phyloP scores from a whole-genome alignment of 371 early-diverging fungal genomes.

The Lichtheimia ornata region DNA sequence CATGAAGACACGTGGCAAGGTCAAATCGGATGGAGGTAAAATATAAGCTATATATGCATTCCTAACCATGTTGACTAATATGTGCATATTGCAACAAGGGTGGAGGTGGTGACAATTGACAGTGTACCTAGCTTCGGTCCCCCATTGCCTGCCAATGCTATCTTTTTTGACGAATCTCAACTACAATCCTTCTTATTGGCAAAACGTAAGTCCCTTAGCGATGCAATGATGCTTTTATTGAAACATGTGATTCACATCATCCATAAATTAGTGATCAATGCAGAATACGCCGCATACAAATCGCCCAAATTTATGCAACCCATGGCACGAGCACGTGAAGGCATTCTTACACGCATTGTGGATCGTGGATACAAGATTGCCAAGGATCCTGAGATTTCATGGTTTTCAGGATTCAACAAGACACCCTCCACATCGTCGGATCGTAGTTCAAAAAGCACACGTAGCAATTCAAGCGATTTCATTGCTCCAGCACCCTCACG shows the following conservation, averaged over 20 bases:
- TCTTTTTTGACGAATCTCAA: slow-evolving; percentile 55
- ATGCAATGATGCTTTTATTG: neutral
- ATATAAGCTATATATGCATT: neutral
- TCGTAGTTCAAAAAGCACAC: slow-evolving; percentile 20
- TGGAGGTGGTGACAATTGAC: slow-evolving; percentile 60
- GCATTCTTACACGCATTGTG: slow-evolving; percentile 51
- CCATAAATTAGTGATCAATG: slow-evolving; percentile 63
- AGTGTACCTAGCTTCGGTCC: slow-evolving; percentile 76
- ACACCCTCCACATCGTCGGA: slow-evolving; percentile 42
- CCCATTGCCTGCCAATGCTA: slow-evolving; percentile 57
- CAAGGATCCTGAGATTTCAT: slow-evolving; percentile 5
- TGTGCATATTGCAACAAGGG: slow-evolving; percentile 24
- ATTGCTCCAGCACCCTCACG: slow-evolving; percentile 26
- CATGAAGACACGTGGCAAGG: slow-evolving; percentile 48
- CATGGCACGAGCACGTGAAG: slow-evolving; percentile 62
- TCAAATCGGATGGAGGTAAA: slow-evolving; percentile 40
- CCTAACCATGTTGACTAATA: neutral
- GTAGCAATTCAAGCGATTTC: slow-evolving; percentile 9
- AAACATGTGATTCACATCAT: neutral
- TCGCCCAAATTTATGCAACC: slow-evolving; percentile 66
- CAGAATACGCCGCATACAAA: slow-evolving; percentile 79
- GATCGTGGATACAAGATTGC: slow-evolving; percentile 33
- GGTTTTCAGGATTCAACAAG: slow-evolving; percentile 29
- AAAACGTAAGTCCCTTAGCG: slow-evolving; percentile 48
- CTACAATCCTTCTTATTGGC: slow-evolving; percentile 63